These are phyloP conservation scores for Bruguiera parviflora DNA, from an alignment of 345 rosid species.

Conservation along the genomic window DNA sequence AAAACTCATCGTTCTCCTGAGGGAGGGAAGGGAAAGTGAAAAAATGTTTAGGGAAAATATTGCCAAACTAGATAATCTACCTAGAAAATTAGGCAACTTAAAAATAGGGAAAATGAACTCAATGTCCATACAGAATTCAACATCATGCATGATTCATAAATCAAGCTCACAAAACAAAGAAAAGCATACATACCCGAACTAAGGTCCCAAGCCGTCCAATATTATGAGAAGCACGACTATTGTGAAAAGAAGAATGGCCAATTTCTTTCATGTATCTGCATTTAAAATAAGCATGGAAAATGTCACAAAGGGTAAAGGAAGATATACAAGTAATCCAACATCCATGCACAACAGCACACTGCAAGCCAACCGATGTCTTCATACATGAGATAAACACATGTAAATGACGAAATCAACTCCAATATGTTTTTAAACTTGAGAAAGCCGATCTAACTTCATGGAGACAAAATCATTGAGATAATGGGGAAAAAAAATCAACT, in stretches of 20 bases:
- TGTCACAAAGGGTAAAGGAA: not conserved
- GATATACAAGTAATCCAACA: not conserved
- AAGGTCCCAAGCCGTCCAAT: slow-evolving; percentile 76
- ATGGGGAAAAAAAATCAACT: too few relatives aligned
- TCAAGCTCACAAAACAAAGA: not conserved
- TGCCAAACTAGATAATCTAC: slow-evolving; percentile 11
- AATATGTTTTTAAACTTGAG: too few relatives aligned
- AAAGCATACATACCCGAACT: slow-evolving; percentile 51
- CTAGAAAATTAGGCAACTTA: not conserved
- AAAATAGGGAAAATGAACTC: not conserved
- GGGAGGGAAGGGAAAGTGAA: not conserved
- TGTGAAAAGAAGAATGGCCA: slow-evolving; percentile 43
- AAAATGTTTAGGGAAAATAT: not conserved
- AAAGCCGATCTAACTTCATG: too few relatives aligned
- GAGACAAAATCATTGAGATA: too few relatives aligned
- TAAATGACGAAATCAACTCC: too few relatives aligned
- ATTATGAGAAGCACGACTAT: slow-evolving; percentile 66
- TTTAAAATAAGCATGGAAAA: not conserved
- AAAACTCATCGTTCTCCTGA: slow-evolving; percentile 97
- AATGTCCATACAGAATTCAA: not conserved
- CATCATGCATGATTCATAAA: not conserved
- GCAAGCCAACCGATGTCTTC: too few relatives aligned
- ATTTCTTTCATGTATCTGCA: slow-evolving; percentile 57
- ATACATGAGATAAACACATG: too few relatives aligned
- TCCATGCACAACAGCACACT: not conserved